Evolutionary conservation across 805 yeast species (phyloP).

Genomic region (Alloascoidea africana): DNA sequence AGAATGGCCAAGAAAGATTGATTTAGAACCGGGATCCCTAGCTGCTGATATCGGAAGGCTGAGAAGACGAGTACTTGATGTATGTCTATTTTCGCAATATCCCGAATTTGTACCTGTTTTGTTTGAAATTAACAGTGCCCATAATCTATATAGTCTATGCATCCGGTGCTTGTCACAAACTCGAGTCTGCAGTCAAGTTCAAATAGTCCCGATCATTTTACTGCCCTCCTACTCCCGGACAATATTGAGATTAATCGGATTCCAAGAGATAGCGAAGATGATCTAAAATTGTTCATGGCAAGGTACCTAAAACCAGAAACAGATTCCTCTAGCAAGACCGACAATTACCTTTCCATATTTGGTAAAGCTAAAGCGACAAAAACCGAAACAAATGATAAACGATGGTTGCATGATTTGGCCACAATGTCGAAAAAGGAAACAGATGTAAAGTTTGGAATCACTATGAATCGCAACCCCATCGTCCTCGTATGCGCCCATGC

Average conservation of each 20-base stretch:
- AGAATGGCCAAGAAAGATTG: slow-evolving; percentile 30
- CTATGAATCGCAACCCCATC: slow-evolving; percentile 11
- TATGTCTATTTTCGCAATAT: slow-evolving; percentile 1
- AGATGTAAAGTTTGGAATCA: neutral
- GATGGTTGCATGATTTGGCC: no score
- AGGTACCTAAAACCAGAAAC: neutral
- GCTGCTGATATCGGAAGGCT: slow-evolving; percentile 22
- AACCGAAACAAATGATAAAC: no score
- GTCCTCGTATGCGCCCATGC: slow-evolving; percentile 55
- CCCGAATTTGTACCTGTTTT: neutral
- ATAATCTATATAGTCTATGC: slow-evolving; percentile 18
- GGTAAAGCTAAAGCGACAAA: no score
- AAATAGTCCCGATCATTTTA: neutral
- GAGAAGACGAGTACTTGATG: slow-evolving; percentile 18
- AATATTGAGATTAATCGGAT: slow-evolving; percentile 11
- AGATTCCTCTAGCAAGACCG: no score
- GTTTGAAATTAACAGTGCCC: neutral
- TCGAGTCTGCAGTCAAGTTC: slow-evolving; percentile 17
- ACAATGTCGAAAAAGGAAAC: neutral
- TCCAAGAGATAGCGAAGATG: neutral
- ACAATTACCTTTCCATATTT: no score
- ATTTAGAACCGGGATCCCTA: slow-evolving; percentile 28
- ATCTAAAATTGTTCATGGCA: neutral
- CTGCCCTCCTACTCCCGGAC: slow-evolving; percentile 42
- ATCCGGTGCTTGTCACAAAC: slow-evolving; percentile 37